Conservation (phyloP, 257 asterid species). For the Osmanthus fragrans region DNA sequence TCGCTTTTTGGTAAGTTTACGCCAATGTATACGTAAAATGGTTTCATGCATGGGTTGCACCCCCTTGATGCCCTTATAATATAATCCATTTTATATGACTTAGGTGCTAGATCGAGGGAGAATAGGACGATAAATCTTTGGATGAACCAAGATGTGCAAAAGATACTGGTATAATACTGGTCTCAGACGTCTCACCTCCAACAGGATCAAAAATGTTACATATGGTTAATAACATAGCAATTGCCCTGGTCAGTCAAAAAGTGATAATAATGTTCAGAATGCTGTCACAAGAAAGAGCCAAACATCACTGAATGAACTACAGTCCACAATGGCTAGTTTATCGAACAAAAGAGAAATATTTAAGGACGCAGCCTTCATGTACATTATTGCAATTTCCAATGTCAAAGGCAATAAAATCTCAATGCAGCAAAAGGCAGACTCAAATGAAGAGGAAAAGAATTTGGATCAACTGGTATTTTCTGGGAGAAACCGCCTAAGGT, state of each 20-base stretch:
- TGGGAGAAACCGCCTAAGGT: background rate
- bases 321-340: background rate
- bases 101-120: background rate
- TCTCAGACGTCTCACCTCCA: background rate
- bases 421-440: constrained; percentile 8
- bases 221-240: background rate
- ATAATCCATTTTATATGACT: background rate
- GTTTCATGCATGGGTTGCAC: background rate
- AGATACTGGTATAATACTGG: background rate
- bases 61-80: constrained; percentile 3
- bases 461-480: constrained; percentile 1
- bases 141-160: background rate
- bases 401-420: background rate
- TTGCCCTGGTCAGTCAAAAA: background rate
- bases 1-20: background rate
- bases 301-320: background rate
- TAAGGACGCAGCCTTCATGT: background rate
- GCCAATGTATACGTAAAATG: background rate
- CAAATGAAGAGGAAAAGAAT: background rate
- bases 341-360: background rate
- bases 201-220: background rate
- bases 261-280: background rate
- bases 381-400: background rate
- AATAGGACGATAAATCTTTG: background rate
- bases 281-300: background rate